Base-by-base conservation (phyloP, 2,329 filamentous ascomycete genomes). In the Aspergillus sojae region DNA sequence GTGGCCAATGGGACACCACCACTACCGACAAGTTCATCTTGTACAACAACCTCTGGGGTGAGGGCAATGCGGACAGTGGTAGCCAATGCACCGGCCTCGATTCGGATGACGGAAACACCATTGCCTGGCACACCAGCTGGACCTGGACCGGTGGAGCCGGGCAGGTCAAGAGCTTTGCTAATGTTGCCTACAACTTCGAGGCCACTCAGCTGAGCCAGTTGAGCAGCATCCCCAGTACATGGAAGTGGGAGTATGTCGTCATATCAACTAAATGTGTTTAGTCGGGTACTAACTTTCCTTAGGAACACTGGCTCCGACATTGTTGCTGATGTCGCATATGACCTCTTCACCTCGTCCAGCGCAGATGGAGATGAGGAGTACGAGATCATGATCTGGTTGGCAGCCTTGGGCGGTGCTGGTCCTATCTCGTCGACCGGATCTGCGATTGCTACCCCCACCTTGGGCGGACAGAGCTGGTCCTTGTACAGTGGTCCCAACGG, bases 371-470 rank as follows among this genome's bases (percentile, higher is more conserved):
- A 67, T 54, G 72, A 81, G n/a, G 79, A 86, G 68, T 89, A 86
- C 71, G 88, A 90, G 75, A 79, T 90, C 69, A 90, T 90, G 88
- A 82, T 90, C 67, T 90, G 88, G 88, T 79, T 89, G 53, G 83
- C 80, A 4, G 85, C 84, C 34, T 75, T 88, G 52, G 86, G 84
- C 30, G 83, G 84, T 57, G 85, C 85, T 2, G 85, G 86, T 5
- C 85, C 86, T 28, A 87, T 89, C 78, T 77, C 75, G 10, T 75
- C 73, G 23, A 75, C 71, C 1, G 86, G 86, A 57, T 78, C 77
- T 21, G 68, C 85, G 6, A 80, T 89, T 66, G 85, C 83, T 3
- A 86, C 81, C 1, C 79, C 83, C 14, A 85, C 79, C 14, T 79
- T 90, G 62, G 85, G 75, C 45, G 86, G 85, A 46, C 74, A 77